Evolutionary conservation across 1,284 basidiomycete species (phyloP).

Genomic region (Trichosporon asahii): DNA sequence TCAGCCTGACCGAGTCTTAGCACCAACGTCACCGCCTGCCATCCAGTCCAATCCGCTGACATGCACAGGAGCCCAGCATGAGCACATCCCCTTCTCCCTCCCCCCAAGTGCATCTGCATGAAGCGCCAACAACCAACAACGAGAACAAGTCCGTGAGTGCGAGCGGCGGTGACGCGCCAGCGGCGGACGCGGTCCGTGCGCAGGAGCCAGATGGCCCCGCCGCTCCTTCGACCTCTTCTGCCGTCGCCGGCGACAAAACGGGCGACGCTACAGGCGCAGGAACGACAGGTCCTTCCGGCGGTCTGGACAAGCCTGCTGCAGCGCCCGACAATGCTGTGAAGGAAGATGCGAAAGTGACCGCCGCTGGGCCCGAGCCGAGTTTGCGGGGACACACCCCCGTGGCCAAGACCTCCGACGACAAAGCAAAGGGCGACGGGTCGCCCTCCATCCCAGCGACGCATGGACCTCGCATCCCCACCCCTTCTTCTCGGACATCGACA

Average conservation of each 20-base stretch:
- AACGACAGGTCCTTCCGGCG: background rate
- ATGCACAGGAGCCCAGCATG: conserved; percentile 24
- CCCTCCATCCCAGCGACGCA: conserved; percentile 16
- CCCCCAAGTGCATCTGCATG: conserved; percentile 14
- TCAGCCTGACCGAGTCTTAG: background rate
- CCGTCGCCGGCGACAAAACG: background rate
- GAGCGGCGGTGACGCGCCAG: background rate
- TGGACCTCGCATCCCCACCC: conserved; percentile 32
- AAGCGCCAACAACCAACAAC: conserved; percentile 10
- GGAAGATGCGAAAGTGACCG: background rate
- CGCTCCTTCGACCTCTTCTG: background rate
- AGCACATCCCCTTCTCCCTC: conserved; percentile 19
- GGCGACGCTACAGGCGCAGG: background rate
- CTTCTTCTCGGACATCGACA: conserved; percentile 44
- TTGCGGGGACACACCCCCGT: background rate
- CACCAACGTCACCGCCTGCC: background rate
- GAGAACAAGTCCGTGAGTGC: conserved; percentile 12
- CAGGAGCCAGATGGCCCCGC: background rate
- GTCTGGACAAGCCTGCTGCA: background rate
- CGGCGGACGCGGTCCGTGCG: conserved; percentile 7
- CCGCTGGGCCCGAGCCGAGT: background rate
- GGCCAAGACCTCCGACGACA: conserved; percentile 1
- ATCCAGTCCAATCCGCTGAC: conserved; percentile 12
- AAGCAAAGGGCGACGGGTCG: background rate
- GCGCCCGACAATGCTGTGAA: background rate